These are phyloP conservation scores for Daedalea quercina DNA, from an alignment of 768 basidiomycete genomes.

Conservation along the genomic window DNA sequence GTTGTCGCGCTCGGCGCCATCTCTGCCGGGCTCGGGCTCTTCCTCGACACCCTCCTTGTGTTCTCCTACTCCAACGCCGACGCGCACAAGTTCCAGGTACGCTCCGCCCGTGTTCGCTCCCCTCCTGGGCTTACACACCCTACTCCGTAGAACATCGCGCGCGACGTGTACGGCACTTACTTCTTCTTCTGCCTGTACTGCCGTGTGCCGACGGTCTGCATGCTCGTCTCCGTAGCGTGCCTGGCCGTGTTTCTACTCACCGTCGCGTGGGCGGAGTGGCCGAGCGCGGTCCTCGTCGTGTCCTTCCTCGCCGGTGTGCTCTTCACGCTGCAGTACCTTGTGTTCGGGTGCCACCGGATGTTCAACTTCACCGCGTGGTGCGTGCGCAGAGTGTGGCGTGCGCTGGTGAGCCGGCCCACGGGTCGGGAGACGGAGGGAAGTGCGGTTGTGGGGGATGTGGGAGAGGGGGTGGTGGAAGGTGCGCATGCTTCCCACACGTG, in stretches of 20 bases:
- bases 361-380: constrained; percentile 16
- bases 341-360: constrained; percentile 37
- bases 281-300: constrained; percentile 50
- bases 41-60: constrained; percentile 60
- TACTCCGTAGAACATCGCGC: constrained; percentile 34
- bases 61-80: constrained; percentile 53
- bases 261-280: constrained; percentile 61
- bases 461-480: no score
- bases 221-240: constrained; percentile 47
- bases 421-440: neutral
- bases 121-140: neutral
- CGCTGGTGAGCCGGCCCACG: neutral
- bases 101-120: constrained; percentile 10
- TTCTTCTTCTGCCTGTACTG: constrained; percentile 66
- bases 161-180: constrained; percentile 52
- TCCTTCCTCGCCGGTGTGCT: constrained; percentile 53
- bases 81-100: constrained; percentile 45
- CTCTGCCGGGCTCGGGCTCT: constrained; percentile 58
- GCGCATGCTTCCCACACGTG: no score
- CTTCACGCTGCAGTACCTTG: constrained; percentile 60
- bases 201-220: constrained; percentile 55
- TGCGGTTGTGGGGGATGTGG: neutral
- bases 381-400: constrained; percentile 4
- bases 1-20: constrained; percentile 54
- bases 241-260: constrained; percentile 54